Percentiles rank a stretch among this genome's conserved stretches.
Evolutionary conservation across 352 stramenopile species (phyloP).

Genomic region (Phytophthora nicotianae): DNA sequence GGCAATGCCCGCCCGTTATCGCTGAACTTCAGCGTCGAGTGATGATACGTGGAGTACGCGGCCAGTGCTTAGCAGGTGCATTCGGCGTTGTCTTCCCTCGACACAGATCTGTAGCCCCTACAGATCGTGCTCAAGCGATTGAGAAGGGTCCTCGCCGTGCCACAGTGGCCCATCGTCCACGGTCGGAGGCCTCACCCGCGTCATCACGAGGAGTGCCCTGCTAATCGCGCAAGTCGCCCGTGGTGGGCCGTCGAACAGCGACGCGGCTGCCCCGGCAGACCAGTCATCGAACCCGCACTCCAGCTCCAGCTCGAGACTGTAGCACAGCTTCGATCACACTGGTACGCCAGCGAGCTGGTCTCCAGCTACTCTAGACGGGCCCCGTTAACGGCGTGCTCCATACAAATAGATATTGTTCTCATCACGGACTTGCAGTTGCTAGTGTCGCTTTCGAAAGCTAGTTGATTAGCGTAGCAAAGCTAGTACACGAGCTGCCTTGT

Average conservation of each 20-base stretch:
- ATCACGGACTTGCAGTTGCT: conserved; percentile 8
- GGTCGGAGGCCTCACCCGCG: conserved; percentile 1
- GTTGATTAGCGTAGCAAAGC: conserved; percentile 5
- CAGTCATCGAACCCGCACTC: conserved; percentile 7
- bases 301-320: conserved; percentile 6
- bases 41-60: not conserved
- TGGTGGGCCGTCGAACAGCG: conserved; percentile 15
- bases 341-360: conserved; percentile 28
- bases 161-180: not conserved
- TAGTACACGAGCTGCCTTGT: conserved; percentile 13
- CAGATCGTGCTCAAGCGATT: conserved; percentile 15
- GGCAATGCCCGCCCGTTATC: too few relatives aligned
- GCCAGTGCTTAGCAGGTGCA: conserved; percentile 1
- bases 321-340: conserved; percentile 18
- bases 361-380: not conserved
- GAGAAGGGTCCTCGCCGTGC: conserved; percentile 9
- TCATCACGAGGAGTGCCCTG: conserved; percentile 15
- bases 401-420: conserved; percentile 15
- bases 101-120: conserved; percentile 26
- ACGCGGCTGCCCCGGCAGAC: conserved; percentile 4
- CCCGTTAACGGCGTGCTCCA: conserved; percentile 9
- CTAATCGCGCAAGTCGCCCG: conserved; percentile 18
- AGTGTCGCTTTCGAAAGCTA: not conserved
- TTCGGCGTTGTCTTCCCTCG: not conserved
- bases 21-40: too few relatives aligned